Evolutionary conservation across 257 asterid genomes (phyloP).

Genomic region (Penstemon davidsonii): DNA sequence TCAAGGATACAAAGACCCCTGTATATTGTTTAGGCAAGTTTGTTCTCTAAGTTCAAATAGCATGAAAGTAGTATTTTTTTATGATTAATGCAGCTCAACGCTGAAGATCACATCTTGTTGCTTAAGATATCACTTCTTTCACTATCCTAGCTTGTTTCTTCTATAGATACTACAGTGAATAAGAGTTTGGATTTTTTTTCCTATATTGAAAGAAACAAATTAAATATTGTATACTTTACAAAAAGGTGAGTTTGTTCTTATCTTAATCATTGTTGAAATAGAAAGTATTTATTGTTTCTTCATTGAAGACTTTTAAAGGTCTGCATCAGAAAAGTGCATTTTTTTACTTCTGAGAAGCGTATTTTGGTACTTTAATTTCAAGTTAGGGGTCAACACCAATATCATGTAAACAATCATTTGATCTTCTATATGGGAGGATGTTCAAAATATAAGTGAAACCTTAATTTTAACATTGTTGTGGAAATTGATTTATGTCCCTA

Average conservation of each 20-base stretch:
- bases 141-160: not conserved
- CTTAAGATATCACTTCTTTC: not conserved
- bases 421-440: not conserved
- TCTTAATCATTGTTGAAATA: not conserved
- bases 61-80: not conserved
- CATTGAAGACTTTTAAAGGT: not conserved
- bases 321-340: too few relatives aligned
- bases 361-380: not conserved
- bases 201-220: not conserved
- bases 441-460: not conserved
- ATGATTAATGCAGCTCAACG: constrained; percentile 1
- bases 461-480: not conserved
- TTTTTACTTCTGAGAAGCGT: constrained; percentile 1
- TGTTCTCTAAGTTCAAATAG: constrained; percentile 16
- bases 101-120: not conserved
- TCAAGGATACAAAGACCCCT: constrained; percentile 95
- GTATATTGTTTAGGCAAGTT: constrained; percentile 82
- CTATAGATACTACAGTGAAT: not conserved
- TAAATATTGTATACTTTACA: not conserved
- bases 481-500: not conserved
- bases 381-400: not conserved
- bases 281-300: not conserved
- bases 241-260: constrained; percentile 8
- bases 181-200: not conserved
- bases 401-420: not conserved